phyloP scores from a whole-genome alignment of 352 stramenopile genomes.

The Thraustotheca clavata region DNA sequence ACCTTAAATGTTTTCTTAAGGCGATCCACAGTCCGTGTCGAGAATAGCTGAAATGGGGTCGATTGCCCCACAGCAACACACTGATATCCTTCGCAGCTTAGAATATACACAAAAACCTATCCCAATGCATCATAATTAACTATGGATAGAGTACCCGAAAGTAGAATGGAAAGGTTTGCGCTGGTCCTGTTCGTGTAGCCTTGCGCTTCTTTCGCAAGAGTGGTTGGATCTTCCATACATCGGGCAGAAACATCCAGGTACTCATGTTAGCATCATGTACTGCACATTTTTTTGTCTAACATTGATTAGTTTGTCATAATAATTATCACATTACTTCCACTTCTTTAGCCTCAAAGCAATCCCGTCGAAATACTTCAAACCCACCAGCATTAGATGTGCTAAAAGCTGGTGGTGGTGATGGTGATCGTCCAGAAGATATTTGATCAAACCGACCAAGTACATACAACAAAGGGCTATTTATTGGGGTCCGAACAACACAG shows the following conservation, averaged over 20 bases:
- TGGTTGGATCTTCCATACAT: slow-evolving; percentile 83
- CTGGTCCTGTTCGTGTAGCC: slow-evolving; percentile 60
- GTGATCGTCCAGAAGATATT: slow-evolving; percentile 32
- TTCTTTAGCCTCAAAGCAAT: slow-evolving; percentile 71
- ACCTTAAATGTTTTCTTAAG: slow-evolving; percentile 26
- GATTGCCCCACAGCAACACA: slow-evolving; percentile 55
- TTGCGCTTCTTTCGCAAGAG: slow-evolving; percentile 88
- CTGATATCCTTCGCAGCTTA: slow-evolving; percentile 23
- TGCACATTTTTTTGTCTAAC: slow-evolving; percentile 4
- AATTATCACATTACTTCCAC: slow-evolving; percentile 58
- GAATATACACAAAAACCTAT: slow-evolving; percentile 3
- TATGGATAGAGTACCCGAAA: slow-evolving; percentile 63
- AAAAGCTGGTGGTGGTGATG: slow-evolving; percentile 32
- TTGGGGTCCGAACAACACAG: slow-evolving; percentile 24
- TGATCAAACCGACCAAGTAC: slow-evolving; percentile 75
- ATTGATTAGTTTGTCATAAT: background rate
- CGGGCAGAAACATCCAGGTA: slow-evolving; percentile 80
- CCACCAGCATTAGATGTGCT: slow-evolving; percentile 32
- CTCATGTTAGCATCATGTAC: slow-evolving; percentile 28
- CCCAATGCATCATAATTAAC: background rate
- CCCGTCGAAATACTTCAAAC: slow-evolving; percentile 72
- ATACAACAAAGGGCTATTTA: background rate
- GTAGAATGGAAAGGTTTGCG: slow-evolving; percentile 83
- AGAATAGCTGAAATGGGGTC: slow-evolving; percentile 79
- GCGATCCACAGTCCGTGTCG: slow-evolving; percentile 72